These are phyloP conservation scores for Comarum palustre DNA, from an alignment of 306 rosid species.

Conservation along the genomic window DNA sequence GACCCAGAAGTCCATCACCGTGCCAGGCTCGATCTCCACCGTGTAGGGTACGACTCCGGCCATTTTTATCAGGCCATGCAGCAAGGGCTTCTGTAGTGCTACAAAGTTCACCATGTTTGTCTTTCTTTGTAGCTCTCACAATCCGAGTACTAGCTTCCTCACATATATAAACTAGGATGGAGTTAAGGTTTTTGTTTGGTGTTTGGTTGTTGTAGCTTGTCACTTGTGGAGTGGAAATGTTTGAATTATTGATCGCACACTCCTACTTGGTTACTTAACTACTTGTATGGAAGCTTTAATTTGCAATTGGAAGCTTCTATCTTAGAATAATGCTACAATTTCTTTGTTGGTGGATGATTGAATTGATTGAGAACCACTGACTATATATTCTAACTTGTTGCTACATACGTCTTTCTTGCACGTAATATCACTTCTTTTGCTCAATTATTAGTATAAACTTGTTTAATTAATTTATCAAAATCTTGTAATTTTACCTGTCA, in stretches of 20 bases:
- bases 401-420: background rate
- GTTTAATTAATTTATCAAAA: background rate
- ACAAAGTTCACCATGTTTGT: conserved; percentile 73
- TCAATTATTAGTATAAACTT: background rate
- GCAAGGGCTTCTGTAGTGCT: conserved; percentile 59
- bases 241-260: no score
- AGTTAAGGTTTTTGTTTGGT: conserved; percentile 37
- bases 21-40: conserved; percentile 74
- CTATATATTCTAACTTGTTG: background rate
- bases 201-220: conserved; percentile 33
- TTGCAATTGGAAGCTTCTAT: background rate
- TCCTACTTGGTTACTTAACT: background rate
- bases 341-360: background rate
- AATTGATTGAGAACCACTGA: background rate
- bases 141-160: background rate
- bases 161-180: background rate
- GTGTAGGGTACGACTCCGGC: conserved; percentile 69
- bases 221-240: background rate
- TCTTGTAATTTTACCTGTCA: background rate
- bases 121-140: background rate
- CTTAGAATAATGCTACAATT: background rate
- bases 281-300: background rate
- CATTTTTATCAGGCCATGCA: conserved; percentile 74
- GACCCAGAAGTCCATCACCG: conserved; percentile 76
- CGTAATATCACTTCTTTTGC: background rate